Base-by-base conservation (phyloP, 2,329 filamentous ascomycete genomes). In the Alternaria sp. region DNA sequence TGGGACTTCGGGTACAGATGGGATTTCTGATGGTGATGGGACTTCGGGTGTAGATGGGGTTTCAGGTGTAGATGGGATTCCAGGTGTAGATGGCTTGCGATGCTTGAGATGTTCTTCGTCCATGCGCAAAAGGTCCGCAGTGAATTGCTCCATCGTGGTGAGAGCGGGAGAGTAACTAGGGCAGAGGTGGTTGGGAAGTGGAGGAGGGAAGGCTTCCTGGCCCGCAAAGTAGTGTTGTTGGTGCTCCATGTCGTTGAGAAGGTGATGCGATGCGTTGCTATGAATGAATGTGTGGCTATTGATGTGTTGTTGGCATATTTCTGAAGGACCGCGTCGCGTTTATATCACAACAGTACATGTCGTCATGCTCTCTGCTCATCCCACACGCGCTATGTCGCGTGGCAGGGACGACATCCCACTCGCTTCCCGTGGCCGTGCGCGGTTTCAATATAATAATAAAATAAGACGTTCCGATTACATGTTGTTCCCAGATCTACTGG, bases 401-500 rank as follows among this genome's bases (percentile, higher is more conserved):
- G 57, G 52, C 52, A 56, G 39, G 20, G 12, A 28, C 24, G 20
- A 41, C 32, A 59, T 59, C 46, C 49, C 49, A 47, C 57, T 36
- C 20, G 30, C 32, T 18, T 18, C 47, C 38, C 57, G 55, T 52
- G 52, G 57, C 57, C 52, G n/a, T 48, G 44, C 52, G 41, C 46
- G 24, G 57, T 59, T 59, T 59, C 52, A 59, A 59, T 44, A 56
- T 5, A 54, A 47, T 30, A 58, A 41, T 24, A 41, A 57, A 54
- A n/a, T 30, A 24, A 22, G 24, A 22, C 42, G 22, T 24, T 32
- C 52, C 55, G 42, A 58, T 58, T 42, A 20, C 26, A 81, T 62
- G 11, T 70, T 75, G 7, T 67, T 54, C 5, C 79, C 77, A 18
- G 76, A 78, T 49, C 80, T 57, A 26, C 78, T 72, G n/a, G 79